These are phyloP conservation scores for Pythium apleroticum DNA, from an alignment of 352 stramenopile species.

Conservation along the genomic window DNA sequence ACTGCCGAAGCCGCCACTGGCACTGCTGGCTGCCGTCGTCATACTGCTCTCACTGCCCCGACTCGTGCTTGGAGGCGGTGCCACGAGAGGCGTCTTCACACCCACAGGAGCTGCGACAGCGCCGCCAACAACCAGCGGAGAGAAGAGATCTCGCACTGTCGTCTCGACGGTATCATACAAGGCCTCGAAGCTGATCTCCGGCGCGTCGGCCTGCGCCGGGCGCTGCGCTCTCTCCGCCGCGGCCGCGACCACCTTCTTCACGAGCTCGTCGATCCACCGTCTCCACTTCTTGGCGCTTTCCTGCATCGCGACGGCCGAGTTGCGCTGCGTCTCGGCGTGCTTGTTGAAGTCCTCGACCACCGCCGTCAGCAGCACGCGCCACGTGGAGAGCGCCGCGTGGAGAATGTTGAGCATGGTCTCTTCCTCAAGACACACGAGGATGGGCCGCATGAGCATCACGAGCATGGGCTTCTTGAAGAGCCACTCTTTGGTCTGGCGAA, in stretches of 20 bases:
- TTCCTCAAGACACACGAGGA: slow-evolving; percentile 46
- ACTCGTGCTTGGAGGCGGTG: background rate
- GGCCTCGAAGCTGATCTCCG: background rate
- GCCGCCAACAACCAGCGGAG: background rate
- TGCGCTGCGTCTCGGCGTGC: slow-evolving; percentile 29
- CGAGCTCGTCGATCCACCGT: slow-evolving; percentile 52
- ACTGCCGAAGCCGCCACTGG: background rate
- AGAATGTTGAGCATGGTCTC: slow-evolving; percentile 51
- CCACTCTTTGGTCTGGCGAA: slow-evolving; percentile 49
- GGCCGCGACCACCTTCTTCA: slow-evolving; percentile 31
- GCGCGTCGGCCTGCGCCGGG: background rate
- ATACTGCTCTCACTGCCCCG: slow-evolving; percentile 12
- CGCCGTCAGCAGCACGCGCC: slow-evolving; percentile 41
- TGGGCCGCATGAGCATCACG: slow-evolving; percentile 46
- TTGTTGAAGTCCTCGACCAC: slow-evolving; percentile 54
- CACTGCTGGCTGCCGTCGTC: slow-evolving; percentile 20
- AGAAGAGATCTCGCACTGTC: slow-evolving; percentile 19
- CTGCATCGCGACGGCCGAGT: slow-evolving; percentile 31
- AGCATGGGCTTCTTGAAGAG: slow-evolving; percentile 58
- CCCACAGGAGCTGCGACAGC: background rate
- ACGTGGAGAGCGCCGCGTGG: slow-evolving; percentile 49
- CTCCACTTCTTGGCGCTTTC: slow-evolving; percentile 51
- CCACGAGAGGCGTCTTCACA: background rate
- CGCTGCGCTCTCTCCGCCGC: slow-evolving; percentile 5
- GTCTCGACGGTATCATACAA: slow-evolving; percentile 8